Evolutionary conservation across 1,284 basidiomycete species (phyloP).

Genomic region (Tetrapyrgos nigripes): DNA sequence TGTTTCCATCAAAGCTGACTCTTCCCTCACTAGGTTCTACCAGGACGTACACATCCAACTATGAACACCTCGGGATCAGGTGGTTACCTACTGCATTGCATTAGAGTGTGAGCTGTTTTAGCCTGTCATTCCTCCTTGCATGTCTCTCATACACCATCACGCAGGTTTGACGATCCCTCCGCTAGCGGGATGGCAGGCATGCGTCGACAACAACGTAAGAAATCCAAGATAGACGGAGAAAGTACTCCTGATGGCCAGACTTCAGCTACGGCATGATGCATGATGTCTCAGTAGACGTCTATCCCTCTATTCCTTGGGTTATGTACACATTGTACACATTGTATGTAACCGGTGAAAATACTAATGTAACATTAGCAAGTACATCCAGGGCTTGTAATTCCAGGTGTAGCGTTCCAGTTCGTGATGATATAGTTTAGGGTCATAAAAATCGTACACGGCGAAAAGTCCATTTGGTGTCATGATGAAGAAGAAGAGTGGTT

Average conservation of each 20-base stretch:
- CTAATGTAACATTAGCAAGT: not conserved
- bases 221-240: slow-evolving; percentile 21
- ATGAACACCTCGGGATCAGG: slow-evolving; percentile 93
- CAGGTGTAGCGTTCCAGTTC: not conserved
- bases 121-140: not conserved
- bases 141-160: slow-evolving; percentile 7
- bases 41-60: slow-evolving; percentile 94
- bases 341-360: not conserved
- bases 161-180: slow-evolving; percentile 71
- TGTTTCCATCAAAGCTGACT: not conserved
- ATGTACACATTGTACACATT: too few relatives aligned
- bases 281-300: not conserved
- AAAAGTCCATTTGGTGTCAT: not conserved
- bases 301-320: too few relatives aligned
- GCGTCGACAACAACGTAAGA: slow-evolving; percentile 28
- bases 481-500: slow-evolving; percentile 13
- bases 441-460: not conserved
- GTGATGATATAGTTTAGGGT: not conserved
- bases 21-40: slow-evolving; percentile 66
- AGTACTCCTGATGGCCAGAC: slow-evolving; percentile 7
- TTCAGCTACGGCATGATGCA: not conserved
- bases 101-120: slow-evolving; percentile 76
- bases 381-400: not conserved
- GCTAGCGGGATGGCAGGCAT: slow-evolving; percentile 55
- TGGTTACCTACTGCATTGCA: slow-evolving; percentile 87